Base-by-base conservation (phyloP, 306 rosid genomes). In the Psophocarpus tetragonolobus region DNA sequence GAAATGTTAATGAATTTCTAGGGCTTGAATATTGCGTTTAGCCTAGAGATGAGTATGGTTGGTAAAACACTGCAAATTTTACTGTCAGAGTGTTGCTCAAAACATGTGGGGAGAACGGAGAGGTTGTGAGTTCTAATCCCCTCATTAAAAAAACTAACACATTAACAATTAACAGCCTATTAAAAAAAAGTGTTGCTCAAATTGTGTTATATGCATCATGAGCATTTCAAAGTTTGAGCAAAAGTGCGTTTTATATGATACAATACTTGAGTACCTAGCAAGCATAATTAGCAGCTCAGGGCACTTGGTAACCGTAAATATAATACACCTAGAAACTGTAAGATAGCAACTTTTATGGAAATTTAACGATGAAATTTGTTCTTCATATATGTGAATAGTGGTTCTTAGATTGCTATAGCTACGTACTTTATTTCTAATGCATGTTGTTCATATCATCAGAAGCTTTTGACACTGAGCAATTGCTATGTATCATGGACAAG, bases 401-500 rank as follows among this genome's bases (percentile, higher is more conserved):
- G 75, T 70, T 73, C 60, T 51, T 68, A 29, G 68, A 23, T 33
- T 68, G 63, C 26, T 75, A 35, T 18, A 8, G 68, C 44, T 74
- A 47, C 72, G 56, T 38, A 47, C 72, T 65, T 38, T 70, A 29
- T 61, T 81, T 76, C 77, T 85, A 71, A 77, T 38, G 30, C 42
- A 71, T 80, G 27, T 53, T 71, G 38, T 41, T 77, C 75, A 54
- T 85, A 70, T 83, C 60, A 61, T 83, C 93, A 96, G 99, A 96
- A 85, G 96, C 99, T 56, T 96, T 96, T 86, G 93, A 93, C 78
- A 96, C 89, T 0, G 87, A 93, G 87, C 66, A 89, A 81, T 90
- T 96, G 62, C 81, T 96, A 73, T 60, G 79, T 65, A 87, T 85
- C 21, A 86, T 96, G 99, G 97, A 90, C 67, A 88, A 88, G 84